Evolutionary conservation across 1,284 basidiomycete genomes (phyloP), one percentile per base, ranked within the genome.

Genomic region (Moesziomyces sp.): DNA sequence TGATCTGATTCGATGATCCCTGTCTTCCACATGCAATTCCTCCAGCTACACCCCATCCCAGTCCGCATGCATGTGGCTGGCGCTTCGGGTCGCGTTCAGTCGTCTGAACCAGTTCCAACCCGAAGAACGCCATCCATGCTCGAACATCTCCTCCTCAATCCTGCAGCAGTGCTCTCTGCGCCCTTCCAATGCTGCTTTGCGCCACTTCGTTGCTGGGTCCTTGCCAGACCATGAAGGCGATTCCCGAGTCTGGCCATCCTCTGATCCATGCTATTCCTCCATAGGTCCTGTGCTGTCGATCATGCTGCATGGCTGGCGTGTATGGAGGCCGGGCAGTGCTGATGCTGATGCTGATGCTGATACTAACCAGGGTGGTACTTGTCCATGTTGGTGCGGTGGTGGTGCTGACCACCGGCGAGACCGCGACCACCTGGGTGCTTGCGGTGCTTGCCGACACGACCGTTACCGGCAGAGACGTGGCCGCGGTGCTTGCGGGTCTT

Each of bases 361-460:
- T 70, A 79, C 77, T 76, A 68, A 79, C 77, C 79, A 67, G 81
- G 80, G 70, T 84, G 82, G 81, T 84, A 84, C 79, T 82, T 84
- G 82, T 84, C 82, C 67, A 84, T 82, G 80, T 83, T 84, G 84
- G 87, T 89, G 71, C 96, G 89, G 91, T 99, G 97, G 89, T 99
- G 96, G 88, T 98, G 96, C 88, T 91, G 89, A 90, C 97, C 96
- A 94, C 96, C 97, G 88, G 96, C 96, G 42, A 98, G 92, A 97
- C 96, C 96, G 87, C 96, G 93, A 93, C 96, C 96, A 89, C 96
- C 96, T 70, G 97, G 97, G 86, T 97, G 94, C 88, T 99, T 98
- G 87, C 96, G 92, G 91, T 99, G 96, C 90, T 99, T 98, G 83
- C 96, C 97, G 85, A 99, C 92, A 92, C 96, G 95, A 88, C 96